These are phyloP conservation scores for Endotrypanum monterogeii DNA, from an alignment of 208 protist species.

Conservation along the genomic window DNA sequence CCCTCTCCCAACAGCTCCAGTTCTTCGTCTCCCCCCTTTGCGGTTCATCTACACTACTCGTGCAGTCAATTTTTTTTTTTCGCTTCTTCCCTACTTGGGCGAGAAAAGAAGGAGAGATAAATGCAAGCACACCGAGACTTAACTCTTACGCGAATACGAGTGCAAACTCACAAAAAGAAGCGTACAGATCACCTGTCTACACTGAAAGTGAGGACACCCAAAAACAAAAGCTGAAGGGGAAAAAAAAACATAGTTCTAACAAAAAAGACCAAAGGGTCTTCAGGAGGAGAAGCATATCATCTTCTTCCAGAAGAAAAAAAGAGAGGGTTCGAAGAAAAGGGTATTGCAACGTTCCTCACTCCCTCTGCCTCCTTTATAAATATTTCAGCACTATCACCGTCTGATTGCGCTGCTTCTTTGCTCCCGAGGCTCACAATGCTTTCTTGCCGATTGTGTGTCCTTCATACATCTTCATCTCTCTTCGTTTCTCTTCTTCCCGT, in stretches of 20 bases:
- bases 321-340: background rate
- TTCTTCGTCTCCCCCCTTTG: background rate
- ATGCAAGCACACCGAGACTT: background rate
- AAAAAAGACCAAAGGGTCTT: background rate
- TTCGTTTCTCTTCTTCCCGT: background rate
- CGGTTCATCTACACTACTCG: background rate
- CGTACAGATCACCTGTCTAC: no score
- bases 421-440: background rate
- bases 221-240: background rate
- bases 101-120: background rate
- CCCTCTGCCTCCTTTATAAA: background rate
- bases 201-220: no score
- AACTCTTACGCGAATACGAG: background rate
- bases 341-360: background rate
- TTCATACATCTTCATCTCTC: background rate
- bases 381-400: background rate
- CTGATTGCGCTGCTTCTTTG: background rate
- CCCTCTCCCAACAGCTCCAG: background rate
- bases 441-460: background rate
- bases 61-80: background rate
- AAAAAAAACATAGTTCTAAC: background rate
- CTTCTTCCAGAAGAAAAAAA: background rate
- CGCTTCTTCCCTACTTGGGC: background rate
- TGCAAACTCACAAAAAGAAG: background rate
- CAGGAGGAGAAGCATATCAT: background rate